Conservation (phyloP, 345 rosid genomes). For the Draba incana region DNA sequence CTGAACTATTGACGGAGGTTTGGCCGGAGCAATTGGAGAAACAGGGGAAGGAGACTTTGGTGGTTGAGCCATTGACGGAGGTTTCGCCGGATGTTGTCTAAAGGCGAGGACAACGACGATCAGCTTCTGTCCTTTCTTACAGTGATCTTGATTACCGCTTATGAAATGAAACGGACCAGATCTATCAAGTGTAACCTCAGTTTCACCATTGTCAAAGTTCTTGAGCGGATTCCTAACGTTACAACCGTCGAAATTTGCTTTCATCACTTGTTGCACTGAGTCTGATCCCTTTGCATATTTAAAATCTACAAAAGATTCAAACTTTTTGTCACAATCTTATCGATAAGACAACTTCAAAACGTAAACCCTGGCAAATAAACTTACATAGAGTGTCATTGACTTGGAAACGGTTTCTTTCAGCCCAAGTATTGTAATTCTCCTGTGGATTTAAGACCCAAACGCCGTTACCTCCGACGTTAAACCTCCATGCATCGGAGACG, state of each 20-base stretch:
- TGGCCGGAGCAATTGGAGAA: conserved; percentile 11
- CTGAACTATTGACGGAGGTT: background rate
- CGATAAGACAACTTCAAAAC: background rate
- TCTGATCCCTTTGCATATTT: conserved; percentile 56
- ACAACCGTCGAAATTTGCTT: conserved; percentile 60
- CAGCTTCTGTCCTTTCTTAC: conserved; percentile 63
- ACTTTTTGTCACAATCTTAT: background rate
- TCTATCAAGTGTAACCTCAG: conserved; percentile 42
- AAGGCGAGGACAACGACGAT: conserved; percentile 50
- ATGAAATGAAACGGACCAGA: conserved; percentile 69
- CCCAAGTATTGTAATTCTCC: conserved; percentile 58
- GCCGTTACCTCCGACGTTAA: conserved; percentile 64
- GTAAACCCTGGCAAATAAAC: background rate
- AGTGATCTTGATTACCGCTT: conserved; percentile 56
- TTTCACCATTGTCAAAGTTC: conserved; percentile 42
- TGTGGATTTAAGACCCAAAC: conserved; percentile 59
- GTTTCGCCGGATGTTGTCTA: conserved; percentile 25
- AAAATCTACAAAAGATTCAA: conserved; percentile 45
- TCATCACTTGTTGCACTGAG: conserved; percentile 58
- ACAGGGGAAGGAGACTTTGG: conserved; percentile 29
- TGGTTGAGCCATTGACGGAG: conserved; percentile 25
- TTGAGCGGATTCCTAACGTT: conserved; percentile 44
- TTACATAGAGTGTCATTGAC: conserved; percentile 68
- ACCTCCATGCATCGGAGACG: conserved; percentile 44
- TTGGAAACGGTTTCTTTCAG: conserved; percentile 55